Conservation (phyloP, 208 protist genomes). For the Paratrypanosoma confusum region DNA sequence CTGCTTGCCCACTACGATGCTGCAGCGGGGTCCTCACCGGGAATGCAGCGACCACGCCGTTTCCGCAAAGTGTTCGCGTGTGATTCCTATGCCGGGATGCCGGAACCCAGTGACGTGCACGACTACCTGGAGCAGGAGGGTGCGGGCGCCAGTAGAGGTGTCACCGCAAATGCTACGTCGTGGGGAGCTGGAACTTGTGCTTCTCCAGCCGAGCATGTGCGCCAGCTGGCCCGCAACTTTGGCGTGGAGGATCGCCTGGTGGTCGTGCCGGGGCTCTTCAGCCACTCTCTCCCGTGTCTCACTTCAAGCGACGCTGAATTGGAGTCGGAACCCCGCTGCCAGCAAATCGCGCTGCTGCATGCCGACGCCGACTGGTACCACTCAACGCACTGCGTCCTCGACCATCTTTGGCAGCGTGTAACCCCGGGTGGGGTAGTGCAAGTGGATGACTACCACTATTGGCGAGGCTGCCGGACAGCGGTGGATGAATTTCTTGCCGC, state of each 20-base stretch:
- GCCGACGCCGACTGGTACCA: conserved; percentile 76
- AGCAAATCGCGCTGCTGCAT: conserved; percentile 57
- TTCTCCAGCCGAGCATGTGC: conserved; percentile 22
- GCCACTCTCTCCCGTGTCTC: conserved; percentile 27
- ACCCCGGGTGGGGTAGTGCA: conserved; percentile 32
- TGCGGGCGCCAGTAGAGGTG: background rate
- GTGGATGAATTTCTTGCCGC: conserved; percentile 41
- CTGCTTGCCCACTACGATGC: conserved; percentile 18
- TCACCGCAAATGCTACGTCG: conserved; percentile 10
- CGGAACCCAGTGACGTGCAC: conserved; percentile 17
- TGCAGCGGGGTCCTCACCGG: no score
- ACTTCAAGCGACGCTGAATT: conserved; percentile 17
- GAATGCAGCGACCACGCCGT: no score
- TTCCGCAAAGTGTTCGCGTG: conserved; percentile 44
- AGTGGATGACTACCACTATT: conserved; percentile 80
- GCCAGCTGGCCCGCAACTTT: conserved; percentile 36
- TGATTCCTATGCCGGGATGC: conserved; percentile 70
- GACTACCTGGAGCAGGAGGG: conserved; percentile 13
- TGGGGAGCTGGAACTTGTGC: conserved; percentile 66
- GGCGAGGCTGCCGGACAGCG: conserved; percentile 39
- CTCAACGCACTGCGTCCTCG: conserved; percentile 39
- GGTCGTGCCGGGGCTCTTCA: conserved; percentile 36
- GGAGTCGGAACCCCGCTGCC: conserved; percentile 4
- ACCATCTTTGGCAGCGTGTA: conserved; percentile 25
- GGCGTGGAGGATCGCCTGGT: conserved; percentile 41